Base-by-base conservation (phyloP, 164 flowering plant genomes). In the Pachysandra terminalis region DNA sequence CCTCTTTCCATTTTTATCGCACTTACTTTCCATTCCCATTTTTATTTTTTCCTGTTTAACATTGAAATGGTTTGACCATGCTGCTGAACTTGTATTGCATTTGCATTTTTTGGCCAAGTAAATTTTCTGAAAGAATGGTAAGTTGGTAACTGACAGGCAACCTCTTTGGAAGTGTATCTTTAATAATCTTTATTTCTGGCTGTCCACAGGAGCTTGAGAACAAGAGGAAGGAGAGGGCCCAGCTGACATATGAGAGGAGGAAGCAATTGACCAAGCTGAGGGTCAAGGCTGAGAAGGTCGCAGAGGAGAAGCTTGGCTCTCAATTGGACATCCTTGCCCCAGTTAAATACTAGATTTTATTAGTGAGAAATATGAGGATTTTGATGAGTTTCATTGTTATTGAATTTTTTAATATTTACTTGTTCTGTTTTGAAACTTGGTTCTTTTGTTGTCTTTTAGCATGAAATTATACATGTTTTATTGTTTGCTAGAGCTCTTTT, bases 281-380 rank as follows among this genome's bases (percentile, higher is more conserved):
- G 72, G 73, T 80, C 27, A 85, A 85, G 74, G 97, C 97, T 10
- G 95, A 86, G 84, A 85, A 81, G 81, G 71, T 59, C 54, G 93
- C 87, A 12, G 89, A 86, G 52, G 88, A 85, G 78, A 84, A 85
- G 72, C 90, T 87, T 53, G 94, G 94, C 28, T 24, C 90, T 28
- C 84, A 91, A 51, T 70, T 89, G 21, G 91, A 82, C 2, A 67
- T 86, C 51, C 72, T 91, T 70, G 82, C 88, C 19, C 81, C 90
- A 12, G 66, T 86, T 57, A 86, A 80, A 67, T 91, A 91, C 66
- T 89, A 75, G 80, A 55, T 27, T 7, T 7, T 10, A 45, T 32
- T 32, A 32, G 37, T 32, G 37, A 32, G 7, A 32, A 32, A 32
- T 3, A 32, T 32, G 37, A 32, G 37, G 7, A 32, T 32, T 32